phyloP scores from a whole-genome alignment of 106 monocot genomes.

The Dioscorea zingiberensis region DNA sequence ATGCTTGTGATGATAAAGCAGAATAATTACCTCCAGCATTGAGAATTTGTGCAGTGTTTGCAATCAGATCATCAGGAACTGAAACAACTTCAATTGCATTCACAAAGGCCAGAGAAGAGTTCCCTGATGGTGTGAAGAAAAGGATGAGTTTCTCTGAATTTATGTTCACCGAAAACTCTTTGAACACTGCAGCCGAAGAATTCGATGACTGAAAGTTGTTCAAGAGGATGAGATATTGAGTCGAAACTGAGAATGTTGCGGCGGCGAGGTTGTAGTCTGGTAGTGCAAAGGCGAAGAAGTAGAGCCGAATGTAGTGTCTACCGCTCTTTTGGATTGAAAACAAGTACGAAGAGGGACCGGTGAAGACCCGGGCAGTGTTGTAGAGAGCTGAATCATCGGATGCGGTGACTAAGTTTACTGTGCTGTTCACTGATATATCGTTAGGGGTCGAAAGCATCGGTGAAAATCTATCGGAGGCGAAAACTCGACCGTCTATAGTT shows the following conservation, averaged over 20 bases:
- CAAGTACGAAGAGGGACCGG: constrained; percentile 32
- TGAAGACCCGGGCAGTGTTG: constrained; percentile 60
- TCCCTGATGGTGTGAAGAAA: constrained; percentile 32
- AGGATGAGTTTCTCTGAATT: constrained; percentile 21
- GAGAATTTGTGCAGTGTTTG: constrained; percentile 27
- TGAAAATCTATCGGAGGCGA: neutral
- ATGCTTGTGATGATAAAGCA: constrained; percentile 24
- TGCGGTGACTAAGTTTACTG: constrained; percentile 23
- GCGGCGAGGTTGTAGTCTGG: constrained; percentile 35
- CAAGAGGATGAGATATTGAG: constrained; percentile 36
- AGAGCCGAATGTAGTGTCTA: constrained; percentile 68
- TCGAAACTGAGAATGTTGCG: constrained; percentile 46
- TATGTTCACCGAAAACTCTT: constrained; percentile 50
- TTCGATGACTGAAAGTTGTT: constrained; percentile 21
- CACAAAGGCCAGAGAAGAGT: constrained; percentile 40
- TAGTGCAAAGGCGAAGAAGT: constrained; percentile 60
- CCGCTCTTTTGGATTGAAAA: constrained; percentile 37
- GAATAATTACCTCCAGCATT: constrained; percentile 14
- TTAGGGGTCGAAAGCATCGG: neutral
- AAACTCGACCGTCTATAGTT: neutral
- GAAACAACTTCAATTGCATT: constrained; percentile 84
- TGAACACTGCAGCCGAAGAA: constrained; percentile 16
- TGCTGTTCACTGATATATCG: neutral
- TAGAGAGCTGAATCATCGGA: constrained; percentile 32
- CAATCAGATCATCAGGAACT: constrained; percentile 48